These are phyloP conservation scores for Trapa bicornis DNA, from an alignment of 345 rosid species.

Conservation along the genomic window DNA sequence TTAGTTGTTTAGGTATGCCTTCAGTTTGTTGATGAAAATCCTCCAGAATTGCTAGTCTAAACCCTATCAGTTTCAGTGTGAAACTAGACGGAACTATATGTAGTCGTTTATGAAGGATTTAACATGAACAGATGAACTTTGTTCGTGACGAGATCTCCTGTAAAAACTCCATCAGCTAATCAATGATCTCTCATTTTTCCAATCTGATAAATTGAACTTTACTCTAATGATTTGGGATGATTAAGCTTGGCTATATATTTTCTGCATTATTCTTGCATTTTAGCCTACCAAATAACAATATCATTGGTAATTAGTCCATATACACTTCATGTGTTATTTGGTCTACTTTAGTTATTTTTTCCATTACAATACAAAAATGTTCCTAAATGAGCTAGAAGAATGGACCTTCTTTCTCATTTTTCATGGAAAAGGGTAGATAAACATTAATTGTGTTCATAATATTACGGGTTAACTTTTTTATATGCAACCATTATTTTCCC, in stretches of 20 bases:
- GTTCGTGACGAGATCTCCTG: background rate
- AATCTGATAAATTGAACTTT: background rate
- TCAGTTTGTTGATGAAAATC: background rate
- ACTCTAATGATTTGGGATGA: background rate
- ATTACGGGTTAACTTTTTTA: background rate
- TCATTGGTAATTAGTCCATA: background rate
- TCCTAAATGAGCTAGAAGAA: too few species aligned
- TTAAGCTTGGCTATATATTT: conserved; percentile 2
- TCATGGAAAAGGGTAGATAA: background rate
- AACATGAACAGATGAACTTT: background rate
- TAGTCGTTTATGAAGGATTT: background rate
- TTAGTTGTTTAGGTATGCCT: background rate
- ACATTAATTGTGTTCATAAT: background rate
- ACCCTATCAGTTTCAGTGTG: too few species aligned
- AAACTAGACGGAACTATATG: too few species aligned
- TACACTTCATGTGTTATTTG: background rate
- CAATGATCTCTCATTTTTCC: background rate
- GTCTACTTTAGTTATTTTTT: background rate
- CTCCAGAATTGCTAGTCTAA: background rate
- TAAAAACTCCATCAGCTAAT: background rate
- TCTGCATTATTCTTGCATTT: background rate
- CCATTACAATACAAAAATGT: background rate
- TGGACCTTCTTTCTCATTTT: background rate
- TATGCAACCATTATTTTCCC: background rate
- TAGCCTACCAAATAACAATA: background rate